Conservation (phyloP, 768 basidiomycete species). For the Collybia nuda region DNA sequence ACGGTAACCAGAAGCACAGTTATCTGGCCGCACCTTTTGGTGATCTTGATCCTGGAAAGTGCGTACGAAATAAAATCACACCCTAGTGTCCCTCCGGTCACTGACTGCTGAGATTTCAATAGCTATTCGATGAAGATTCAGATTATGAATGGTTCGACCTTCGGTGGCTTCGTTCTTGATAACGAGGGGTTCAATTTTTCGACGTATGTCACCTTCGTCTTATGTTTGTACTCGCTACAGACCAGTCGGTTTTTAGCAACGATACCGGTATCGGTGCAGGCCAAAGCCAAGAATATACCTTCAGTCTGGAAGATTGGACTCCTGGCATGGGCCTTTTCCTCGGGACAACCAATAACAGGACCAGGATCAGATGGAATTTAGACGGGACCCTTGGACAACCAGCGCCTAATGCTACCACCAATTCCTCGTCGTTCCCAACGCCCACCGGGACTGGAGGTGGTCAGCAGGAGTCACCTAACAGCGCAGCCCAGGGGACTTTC, state of each 20-base stretch:
- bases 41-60: conserved; percentile 4
- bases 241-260: neutral
- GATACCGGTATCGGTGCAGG: neutral
- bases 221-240: neutral
- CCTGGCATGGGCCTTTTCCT: conserved; percentile 3
- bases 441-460: too few relatives aligned
- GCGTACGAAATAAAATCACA: neutral
- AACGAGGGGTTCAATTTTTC: conserved; percentile 4
- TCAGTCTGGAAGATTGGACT: neutral
- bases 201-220: neutral
- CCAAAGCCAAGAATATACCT: conserved; percentile 1
- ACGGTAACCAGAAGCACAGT: too few relatives aligned
- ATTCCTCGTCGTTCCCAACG: too few relatives aligned
- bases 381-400: neutral
- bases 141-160: conserved; percentile 1
- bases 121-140: conserved; percentile 1
- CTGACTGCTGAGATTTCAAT: neutral
- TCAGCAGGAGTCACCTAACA: too few relatives aligned
- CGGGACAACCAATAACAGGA: neutral
- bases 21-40: neutral
- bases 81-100: too few relatives aligned
- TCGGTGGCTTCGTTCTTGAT: neutral
- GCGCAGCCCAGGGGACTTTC: too few relatives aligned
- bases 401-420: too few relatives aligned
- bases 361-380: conserved; percentile 1